Base-by-base conservation (phyloP, 768 basidiomycete species). In the Rhizopogon vesiculosus region DNA sequence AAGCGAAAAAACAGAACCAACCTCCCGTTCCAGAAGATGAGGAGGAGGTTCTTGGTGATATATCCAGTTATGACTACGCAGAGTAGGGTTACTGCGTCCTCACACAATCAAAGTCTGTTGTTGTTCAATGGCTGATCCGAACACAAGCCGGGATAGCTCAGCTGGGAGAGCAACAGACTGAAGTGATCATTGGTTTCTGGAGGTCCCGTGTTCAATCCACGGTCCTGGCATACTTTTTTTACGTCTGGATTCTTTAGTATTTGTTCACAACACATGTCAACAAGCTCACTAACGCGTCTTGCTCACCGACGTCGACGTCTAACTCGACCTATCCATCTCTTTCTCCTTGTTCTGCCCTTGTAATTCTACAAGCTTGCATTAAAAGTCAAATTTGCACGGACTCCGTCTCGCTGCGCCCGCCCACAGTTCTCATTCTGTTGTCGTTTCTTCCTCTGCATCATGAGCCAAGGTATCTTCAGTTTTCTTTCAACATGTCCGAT, bases 91-190 rank as follows among this genome's bases (percentile, higher is more conserved):
- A 33, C 9, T 8, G 13, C 8, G 45, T 41, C 29, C 29, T 31
- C n/a, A 12, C 29, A 5, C 5, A 12, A 8, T 12, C 19, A 15
- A 48, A 12, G 1, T 13, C 33, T 22, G 8, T 16, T 22, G 5
- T 38, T 10, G 5, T 22, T 22, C 8, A 10, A 35, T 49, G 4
- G 16, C 9, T 0, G 3, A 0, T 9, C 10, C 1, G 1, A 3
- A 5, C 25, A 7, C 5, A 53, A 51, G 81, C 80, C 81, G 79
- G 77, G 78, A 72, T 84, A 84, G 82, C 82, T 84, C 82, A 84
- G 81, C 76, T 83, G 82, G 82, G 82, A 84, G 82, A 83, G 82
- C 82, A 82, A 79, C 78, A 83, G 82, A 83, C 82, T 84, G 82
- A 84, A 84, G 80, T 40, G 22, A 42, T 19, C 28, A 19, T 51